Evolutionary conservation across 1,139 yeast genomes (phyloP).

Genomic region (Sugiyamaella novakii): DNA sequence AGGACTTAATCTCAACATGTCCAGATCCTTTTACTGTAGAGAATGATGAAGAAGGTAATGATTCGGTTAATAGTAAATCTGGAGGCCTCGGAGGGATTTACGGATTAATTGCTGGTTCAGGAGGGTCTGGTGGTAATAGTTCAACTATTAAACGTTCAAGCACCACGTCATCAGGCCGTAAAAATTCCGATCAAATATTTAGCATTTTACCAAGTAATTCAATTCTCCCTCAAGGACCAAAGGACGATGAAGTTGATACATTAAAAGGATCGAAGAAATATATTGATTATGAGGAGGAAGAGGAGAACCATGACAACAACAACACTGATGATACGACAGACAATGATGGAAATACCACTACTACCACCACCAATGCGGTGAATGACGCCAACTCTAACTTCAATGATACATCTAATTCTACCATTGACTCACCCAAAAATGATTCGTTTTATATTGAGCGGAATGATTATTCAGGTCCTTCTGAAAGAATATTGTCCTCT

Average conservation of each 20-base stretch:
- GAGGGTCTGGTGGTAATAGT: not conserved
- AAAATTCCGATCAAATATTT: constrained; percentile 26
- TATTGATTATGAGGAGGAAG: too few relatives aligned
- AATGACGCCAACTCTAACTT: not conserved
- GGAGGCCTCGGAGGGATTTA: not conserved
- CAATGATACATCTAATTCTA: constrained; percentile 2
- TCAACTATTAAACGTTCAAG: constrained; percentile 1
- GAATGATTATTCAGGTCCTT: not conserved
- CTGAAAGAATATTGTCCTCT: constrained; percentile 4
- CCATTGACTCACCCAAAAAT: constrained; percentile 5
- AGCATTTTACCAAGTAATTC: constrained; percentile 35
- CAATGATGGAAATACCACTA: too few relatives aligned
- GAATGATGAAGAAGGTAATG: constrained; percentile 31
- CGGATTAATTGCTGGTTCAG: constrained; percentile 6
- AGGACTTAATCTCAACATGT: constrained; percentile 54
- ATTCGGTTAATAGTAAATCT: constrained; percentile 21
- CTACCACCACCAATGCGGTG: too few relatives aligned
- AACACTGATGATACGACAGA: too few relatives aligned
- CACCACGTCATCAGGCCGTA: constrained; percentile 8
- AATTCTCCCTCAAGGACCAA: constrained; percentile 29
- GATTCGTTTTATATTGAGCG: constrained; percentile 20
- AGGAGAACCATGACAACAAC: too few relatives aligned
- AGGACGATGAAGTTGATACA: constrained; percentile 15
- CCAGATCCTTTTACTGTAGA: constrained; percentile 46
- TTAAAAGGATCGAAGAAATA: too few relatives aligned